These are phyloP conservation scores for Aspergillus panamensis DNA, from an alignment of 495 filamentous ascomycete species.

Conservation along the genomic window DNA sequence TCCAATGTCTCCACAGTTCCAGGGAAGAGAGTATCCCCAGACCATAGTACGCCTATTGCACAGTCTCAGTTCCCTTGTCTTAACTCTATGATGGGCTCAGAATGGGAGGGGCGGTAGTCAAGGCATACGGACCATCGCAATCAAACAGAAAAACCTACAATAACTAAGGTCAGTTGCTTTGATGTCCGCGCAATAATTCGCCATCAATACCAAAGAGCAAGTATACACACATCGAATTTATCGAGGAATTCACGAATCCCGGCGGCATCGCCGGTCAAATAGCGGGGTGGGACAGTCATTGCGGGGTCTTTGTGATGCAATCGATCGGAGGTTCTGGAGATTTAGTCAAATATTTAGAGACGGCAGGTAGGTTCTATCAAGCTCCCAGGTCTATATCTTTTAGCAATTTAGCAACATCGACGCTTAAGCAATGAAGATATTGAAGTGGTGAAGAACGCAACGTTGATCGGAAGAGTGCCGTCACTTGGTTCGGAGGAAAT, in stretches of 20 bases:
- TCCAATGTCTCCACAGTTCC: slow-evolving; percentile 80
- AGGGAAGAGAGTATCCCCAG: slow-evolving; percentile 82
- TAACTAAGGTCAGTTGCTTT: neutral
- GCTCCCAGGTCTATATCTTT: too few relatives aligned
- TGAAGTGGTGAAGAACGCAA: neutral
- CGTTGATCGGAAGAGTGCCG: slow-evolving; percentile 1
- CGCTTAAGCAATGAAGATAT: neutral
- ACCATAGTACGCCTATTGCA: slow-evolving; percentile 84
- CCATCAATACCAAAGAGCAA: neutral
- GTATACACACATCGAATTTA: slow-evolving; percentile 77
- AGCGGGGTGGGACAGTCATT: slow-evolving; percentile 50
- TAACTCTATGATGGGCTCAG: neutral
- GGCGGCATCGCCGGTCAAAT: slow-evolving; percentile 74
- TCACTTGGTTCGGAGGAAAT: slow-evolving; percentile 10
- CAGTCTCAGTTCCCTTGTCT: slow-evolving; percentile 13
- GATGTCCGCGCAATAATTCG: neutral
- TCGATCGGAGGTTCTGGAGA: neutral
- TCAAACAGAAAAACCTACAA: slow-evolving; percentile 89
- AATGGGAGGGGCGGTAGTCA: too few relatives aligned
- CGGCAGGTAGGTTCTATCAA: too few relatives aligned
- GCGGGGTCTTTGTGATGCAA: slow-evolving; percentile 21
- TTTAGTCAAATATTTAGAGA: too few relatives aligned
- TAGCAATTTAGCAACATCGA: too few relatives aligned
- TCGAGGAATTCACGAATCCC: slow-evolving; percentile 79
- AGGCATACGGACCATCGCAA: slow-evolving; percentile 74